Conservation (phyloP, 2,329 filamentous ascomycete genomes). For the Alternaria postmessia region DNA sequence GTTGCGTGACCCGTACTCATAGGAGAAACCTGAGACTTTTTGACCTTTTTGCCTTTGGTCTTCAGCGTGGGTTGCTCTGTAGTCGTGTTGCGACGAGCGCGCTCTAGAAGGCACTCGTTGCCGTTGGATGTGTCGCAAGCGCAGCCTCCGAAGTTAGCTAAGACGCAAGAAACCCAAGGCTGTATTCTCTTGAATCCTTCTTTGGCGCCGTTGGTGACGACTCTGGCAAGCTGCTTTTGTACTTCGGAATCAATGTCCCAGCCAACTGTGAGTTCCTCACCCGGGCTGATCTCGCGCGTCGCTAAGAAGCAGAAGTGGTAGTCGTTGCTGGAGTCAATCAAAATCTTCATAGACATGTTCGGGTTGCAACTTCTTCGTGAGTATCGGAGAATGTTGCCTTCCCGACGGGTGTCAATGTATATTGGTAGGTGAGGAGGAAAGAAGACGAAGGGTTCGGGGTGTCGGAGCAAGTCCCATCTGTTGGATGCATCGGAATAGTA, state of each 20-base stretch:
- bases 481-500: conserved; percentile 57
- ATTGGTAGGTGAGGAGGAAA: conserved; percentile 87
- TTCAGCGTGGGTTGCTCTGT: conserved; percentile 43
- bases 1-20: conserved; percentile 61
- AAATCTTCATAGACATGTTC: conserved; percentile 87
- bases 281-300: conserved; percentile 75
- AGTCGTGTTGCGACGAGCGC: conserved; percentile 43
- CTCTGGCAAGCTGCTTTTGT: conserved; percentile 67
- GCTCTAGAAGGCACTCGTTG: conserved; percentile 49
- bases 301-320: conserved; percentile 95
- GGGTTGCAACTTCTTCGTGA: conserved; percentile 91
- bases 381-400: conserved; percentile 86
- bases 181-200: conserved; percentile 67
- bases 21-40: conserved; percentile 61
- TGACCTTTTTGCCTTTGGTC: conserved; percentile 60
- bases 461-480: conserved; percentile 57
- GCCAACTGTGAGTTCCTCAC: conserved; percentile 73
- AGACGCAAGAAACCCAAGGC: conserved; percentile 72
- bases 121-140: conserved; percentile 66
- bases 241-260: conserved; percentile 60
- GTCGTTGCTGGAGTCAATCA: conserved; percentile 71
- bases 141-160: conserved; percentile 82
- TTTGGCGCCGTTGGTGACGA: conserved; percentile 69
- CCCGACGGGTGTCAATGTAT: conserved; percentile 88
- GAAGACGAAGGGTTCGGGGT: conserved; percentile 63